These are phyloP conservation scores for Takashimella koratensis DNA, from an alignment of 1,284 basidiomycete species.

Conservation along the genomic window DNA sequence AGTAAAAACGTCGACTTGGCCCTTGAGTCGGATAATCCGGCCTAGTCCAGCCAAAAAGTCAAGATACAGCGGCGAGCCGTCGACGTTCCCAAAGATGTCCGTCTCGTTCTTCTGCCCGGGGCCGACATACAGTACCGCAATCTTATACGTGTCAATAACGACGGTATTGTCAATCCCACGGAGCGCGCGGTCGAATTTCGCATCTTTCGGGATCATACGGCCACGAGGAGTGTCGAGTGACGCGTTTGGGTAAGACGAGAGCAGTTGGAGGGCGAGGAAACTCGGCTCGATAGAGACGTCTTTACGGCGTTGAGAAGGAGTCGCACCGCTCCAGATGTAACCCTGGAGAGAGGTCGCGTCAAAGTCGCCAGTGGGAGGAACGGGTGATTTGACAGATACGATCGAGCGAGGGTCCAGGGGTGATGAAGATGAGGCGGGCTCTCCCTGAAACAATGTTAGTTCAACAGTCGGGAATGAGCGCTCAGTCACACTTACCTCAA, in stretches of 20 bases:
- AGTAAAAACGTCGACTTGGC: slow-evolving; percentile 88
- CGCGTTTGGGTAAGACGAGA: slow-evolving; percentile 71
- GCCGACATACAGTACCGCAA: slow-evolving; percentile 93
- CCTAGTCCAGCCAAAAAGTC: slow-evolving; percentile 89
- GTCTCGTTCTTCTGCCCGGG: slow-evolving; percentile 80
- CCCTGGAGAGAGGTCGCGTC: slow-evolving; percentile 24
- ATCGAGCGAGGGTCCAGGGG: slow-evolving; percentile 5
- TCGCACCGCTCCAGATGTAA: slow-evolving; percentile 76
- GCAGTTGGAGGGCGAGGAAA: slow-evolving; percentile 74
- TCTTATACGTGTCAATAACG: slow-evolving; percentile 96
- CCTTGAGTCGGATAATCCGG: slow-evolving; percentile 81
- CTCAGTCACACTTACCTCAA: not conserved
- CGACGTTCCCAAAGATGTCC: slow-evolving; percentile 84
- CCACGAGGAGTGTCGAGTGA: slow-evolving; percentile 41
- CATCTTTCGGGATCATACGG: slow-evolving; percentile 52
- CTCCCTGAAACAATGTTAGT: not conserved
- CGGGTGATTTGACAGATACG: slow-evolving; percentile 18
- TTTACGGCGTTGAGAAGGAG: slow-evolving; percentile 82
- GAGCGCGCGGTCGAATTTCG: slow-evolving; percentile 61
- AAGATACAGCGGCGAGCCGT: slow-evolving; percentile 92
- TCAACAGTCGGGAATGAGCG: too few species aligned
- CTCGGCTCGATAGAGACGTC: slow-evolving; percentile 80
- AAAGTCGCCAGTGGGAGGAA: not conserved
- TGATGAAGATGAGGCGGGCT: not conserved
- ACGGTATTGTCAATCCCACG: slow-evolving; percentile 78